Evolutionary conservation across 2,329 filamentous ascomycete species (phyloP).

Genomic region (Trichoderma simmonsii): DNA sequence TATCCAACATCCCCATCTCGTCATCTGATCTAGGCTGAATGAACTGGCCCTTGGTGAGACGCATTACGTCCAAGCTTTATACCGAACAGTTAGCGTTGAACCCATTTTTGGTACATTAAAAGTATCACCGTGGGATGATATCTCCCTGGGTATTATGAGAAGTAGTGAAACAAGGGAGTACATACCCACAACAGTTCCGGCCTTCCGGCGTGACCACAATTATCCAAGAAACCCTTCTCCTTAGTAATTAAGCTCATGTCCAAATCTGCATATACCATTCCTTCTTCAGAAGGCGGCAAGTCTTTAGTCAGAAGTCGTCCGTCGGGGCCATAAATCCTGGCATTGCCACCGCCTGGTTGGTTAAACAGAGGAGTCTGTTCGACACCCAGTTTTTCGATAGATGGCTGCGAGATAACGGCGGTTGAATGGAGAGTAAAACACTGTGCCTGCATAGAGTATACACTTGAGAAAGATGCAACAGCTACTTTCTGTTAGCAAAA

Average conservation of each 20-base stretch:
- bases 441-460: background rate
- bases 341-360: background rate
- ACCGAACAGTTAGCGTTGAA: background rate
- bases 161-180: background rate
- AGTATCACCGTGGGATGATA: background rate
- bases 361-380: background rate
- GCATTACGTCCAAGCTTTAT: background rate
- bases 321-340: background rate
- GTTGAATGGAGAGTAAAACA: background rate
- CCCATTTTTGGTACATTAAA: background rate
- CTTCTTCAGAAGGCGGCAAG: background rate
- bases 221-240: background rate
- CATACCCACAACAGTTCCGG: background rate
- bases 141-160: background rate
- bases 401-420: background rate
- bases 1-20: background rate
- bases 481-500: background rate
- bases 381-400: background rate
- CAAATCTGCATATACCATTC: background rate
- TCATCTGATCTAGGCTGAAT: background rate
- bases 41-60: background rate
- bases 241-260: background rate
- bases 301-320: background rate
- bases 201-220: background rate
- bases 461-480: conserved; percentile 1